phyloP scores from a whole-genome alignment of 371 early-diverging fungal species.

The Apophysomyces elegans region DNA sequence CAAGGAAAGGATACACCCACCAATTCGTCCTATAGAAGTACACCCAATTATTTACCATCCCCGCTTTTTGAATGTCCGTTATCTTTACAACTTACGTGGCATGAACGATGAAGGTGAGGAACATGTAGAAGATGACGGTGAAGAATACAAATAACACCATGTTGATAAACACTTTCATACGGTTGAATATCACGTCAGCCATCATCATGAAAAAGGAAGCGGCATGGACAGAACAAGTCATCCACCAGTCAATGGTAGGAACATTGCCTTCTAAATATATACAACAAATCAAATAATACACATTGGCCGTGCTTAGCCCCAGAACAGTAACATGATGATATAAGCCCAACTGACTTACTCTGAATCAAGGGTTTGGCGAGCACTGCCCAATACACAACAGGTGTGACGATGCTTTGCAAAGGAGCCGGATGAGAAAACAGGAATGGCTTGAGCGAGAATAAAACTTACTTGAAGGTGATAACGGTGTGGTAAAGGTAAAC shows the following conservation, averaged over 20 bases:
- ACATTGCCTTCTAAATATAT: background rate
- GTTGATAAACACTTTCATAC: constrained; percentile 45
- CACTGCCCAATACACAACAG: constrained; percentile 60
- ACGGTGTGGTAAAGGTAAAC: constrained; percentile 48
- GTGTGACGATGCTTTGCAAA: constrained; percentile 52
- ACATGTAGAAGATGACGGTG: constrained; percentile 54
- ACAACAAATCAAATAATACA: background rate
- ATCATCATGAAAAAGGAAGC: constrained; percentile 55
- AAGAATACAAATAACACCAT: constrained; percentile 42
- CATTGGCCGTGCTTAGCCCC: too few relatives aligned
- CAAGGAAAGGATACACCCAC: constrained; percentile 61
- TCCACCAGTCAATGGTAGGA: constrained; percentile 31
- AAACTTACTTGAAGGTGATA: constrained; percentile 49
- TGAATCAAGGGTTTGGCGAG: constrained; percentile 16
- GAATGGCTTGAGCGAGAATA: background rate
- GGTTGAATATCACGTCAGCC: constrained; percentile 54
- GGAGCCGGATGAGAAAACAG: background rate
- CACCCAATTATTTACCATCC: background rate
- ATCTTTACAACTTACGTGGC: constrained; percentile 31
- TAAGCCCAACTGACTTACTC: background rate
- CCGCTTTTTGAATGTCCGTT: background rate
- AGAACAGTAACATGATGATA: too few relatives aligned
- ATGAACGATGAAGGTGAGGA: constrained; percentile 52
- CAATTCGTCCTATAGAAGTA: constrained; percentile 22
- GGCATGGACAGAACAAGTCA: constrained; percentile 56